Conservation (phyloP, 2,329 filamentous ascomycete genomes). For the Alternaria tenuissima region DNA sequence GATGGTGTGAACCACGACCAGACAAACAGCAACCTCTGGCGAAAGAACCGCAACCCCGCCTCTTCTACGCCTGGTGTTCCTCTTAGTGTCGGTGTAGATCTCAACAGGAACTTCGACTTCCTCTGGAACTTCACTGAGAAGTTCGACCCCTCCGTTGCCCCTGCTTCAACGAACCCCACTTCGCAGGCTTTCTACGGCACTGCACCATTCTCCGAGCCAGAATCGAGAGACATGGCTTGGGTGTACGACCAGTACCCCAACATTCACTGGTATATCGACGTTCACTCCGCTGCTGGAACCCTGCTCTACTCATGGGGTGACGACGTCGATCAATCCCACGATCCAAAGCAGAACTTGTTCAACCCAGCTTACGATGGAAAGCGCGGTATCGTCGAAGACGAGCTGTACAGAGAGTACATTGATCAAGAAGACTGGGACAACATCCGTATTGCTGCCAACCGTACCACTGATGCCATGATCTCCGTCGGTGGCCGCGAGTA, state of each 20-base stretch:
- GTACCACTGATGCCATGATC: conserved; percentile 47
- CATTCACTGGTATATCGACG: conserved; percentile 65
- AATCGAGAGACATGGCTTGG: conserved; percentile 63
- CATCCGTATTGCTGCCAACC: conserved; percentile 42
- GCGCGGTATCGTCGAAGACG: conserved; percentile 58
- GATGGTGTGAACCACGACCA: conserved; percentile 45
- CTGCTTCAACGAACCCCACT: conserved; percentile 54
- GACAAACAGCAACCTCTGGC: conserved; percentile 42
- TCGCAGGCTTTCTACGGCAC: conserved; percentile 63
- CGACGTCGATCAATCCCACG: conserved; percentile 60
- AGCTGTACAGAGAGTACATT: conserved; percentile 61
- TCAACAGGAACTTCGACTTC: conserved; percentile 59
- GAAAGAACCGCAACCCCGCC: conserved; percentile 53
- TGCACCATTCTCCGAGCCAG: conserved; percentile 63
- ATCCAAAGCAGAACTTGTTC: conserved; percentile 60
- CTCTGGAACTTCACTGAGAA: conserved; percentile 63
- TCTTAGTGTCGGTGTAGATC: conserved; percentile 38
- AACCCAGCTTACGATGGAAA: conserved; percentile 62
- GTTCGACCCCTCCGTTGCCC: conserved; percentile 50
- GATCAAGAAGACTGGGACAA: conserved; percentile 45
- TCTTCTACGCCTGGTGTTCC: conserved; percentile 22
- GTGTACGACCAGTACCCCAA: conserved; percentile 60
- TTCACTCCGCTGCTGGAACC: conserved; percentile 64
- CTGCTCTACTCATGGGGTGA: conserved; percentile 68
- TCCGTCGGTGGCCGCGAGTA: conserved; percentile 47